Percentiles rank a stretch among this genome's conserved stretches.
These are phyloP conservation scores for Backusella australiensis DNA, from an alignment of 192 early-diverging fungal species.

Conservation along the genomic window DNA sequence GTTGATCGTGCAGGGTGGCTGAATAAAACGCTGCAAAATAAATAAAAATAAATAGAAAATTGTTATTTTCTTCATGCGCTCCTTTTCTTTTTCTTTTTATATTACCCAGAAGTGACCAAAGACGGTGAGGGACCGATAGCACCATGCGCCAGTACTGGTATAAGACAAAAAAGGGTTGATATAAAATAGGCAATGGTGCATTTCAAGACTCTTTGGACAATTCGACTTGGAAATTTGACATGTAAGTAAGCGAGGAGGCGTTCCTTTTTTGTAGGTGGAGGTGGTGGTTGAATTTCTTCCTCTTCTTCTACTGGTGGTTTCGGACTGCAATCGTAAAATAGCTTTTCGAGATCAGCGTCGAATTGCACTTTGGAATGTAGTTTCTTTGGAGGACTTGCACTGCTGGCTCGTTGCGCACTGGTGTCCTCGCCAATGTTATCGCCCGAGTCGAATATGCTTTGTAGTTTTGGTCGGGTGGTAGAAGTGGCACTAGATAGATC, in stretches of 20 bases:
- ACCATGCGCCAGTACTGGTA: constrained; percentile 11
- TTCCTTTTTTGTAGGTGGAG: constrained; percentile 11
- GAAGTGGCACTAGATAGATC: not conserved
- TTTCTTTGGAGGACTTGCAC: not conserved
- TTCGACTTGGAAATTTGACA: constrained; percentile 34
- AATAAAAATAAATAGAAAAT: not conserved
- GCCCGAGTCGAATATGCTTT: not conserved
- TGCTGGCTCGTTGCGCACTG: not conserved
- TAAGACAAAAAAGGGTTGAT: constrained; percentile 32
- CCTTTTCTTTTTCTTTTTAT: not conserved
- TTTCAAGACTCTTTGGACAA: constrained; percentile 45
- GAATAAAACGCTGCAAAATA: constrained; percentile 31
- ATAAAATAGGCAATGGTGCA: constrained; percentile 37
- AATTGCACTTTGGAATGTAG: constrained; percentile 14
- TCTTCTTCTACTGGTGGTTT: not conserved
- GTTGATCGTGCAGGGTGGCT: constrained; percentile 47
- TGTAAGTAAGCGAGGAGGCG: constrained; percentile 33
- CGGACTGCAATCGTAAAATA: not conserved
- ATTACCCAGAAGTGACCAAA: constrained; percentile 27
- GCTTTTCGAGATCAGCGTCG: constrained; percentile 6
- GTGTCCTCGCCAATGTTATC: not conserved
- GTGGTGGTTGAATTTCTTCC: not conserved
- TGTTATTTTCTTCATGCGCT: not conserved
- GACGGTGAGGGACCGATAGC: constrained; percentile 31
- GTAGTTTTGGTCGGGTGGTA: not conserved